These are phyloP conservation scores for Fusarium sp. DNA, from an alignment of 2,329 filamentous ascomycete genomes.

Conservation along the genomic window DNA sequence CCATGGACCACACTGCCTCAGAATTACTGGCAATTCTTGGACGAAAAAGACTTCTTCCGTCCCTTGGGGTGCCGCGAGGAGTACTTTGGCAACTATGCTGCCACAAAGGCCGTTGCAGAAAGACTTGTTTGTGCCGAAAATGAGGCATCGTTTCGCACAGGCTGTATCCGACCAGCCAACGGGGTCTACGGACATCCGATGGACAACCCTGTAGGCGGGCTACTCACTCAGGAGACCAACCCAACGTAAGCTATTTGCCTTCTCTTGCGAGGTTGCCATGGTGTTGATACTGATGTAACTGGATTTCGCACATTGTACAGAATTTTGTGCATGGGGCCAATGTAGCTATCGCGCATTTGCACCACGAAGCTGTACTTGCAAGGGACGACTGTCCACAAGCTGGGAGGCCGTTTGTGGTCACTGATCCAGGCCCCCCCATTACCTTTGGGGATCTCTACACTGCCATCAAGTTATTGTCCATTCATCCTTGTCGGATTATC, in stretches of 20 bases:
- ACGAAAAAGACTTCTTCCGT: neutral
- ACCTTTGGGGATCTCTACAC: conserved; percentile 5
- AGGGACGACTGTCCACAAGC: neutral
- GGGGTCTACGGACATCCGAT: conserved; percentile 8
- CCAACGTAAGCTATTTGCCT: neutral
- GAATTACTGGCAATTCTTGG: conserved; percentile 7
- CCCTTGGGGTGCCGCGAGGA: neutral
- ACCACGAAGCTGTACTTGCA: conserved; percentile 7
- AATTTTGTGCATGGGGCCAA: conserved; percentile 12
- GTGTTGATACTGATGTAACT: neutral
- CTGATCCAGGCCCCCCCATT: neutral
- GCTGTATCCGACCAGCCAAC: conserved; percentile 18
- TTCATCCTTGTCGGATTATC: conserved; percentile 5
- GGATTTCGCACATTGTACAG: conserved; percentile 9
- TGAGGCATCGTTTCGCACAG: neutral
- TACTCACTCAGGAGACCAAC: neutral
- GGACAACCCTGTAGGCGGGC: neutral
- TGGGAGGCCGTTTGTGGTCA: conserved; percentile 10
- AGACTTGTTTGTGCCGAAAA: neutral
- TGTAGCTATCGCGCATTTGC: conserved; percentile 10
- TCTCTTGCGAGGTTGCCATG: fast-evolving
- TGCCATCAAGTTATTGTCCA: neutral
- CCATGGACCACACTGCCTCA: neutral
- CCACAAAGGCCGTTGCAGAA: conserved; percentile 5
- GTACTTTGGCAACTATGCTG: conserved; percentile 6